Conservation (phyloP, 106 monocot genomes). For the Dioscorea zingiberensis region DNA sequence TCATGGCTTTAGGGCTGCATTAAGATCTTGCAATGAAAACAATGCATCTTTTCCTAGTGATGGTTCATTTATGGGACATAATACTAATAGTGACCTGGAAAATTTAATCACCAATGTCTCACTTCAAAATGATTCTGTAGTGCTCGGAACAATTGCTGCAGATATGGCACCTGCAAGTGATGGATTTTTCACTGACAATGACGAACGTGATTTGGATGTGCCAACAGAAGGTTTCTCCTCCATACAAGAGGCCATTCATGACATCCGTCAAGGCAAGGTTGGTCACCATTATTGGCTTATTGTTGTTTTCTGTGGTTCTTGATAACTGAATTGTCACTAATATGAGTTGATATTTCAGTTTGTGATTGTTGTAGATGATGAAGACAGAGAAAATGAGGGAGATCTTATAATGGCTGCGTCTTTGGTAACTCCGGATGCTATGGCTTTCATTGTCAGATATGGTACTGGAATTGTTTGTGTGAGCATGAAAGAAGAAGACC, state of each 20-base stretch:
- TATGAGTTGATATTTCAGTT: constrained; percentile 39
- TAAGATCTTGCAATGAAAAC: constrained; percentile 11
- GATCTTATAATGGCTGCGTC: constrained; percentile 99
- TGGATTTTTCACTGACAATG: constrained; percentile 38
- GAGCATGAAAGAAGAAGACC: constrained; percentile 93
- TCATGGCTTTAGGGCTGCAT: constrained; percentile 1
- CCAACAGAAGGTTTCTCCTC: constrained; percentile 80
- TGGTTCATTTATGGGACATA: constrained; percentile 6
- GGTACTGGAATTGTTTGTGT: constrained; percentile 97
- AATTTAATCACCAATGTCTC: constrained; percentile 7
- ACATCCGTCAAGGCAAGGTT: constrained; percentile 91
- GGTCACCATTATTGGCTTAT: constrained; percentile 1
- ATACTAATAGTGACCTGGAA: constrained; percentile 14
- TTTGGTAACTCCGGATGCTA: constrained; percentile 70
- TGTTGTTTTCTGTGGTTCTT: constrained; percentile 3
- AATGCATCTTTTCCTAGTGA: constrained; percentile 7
- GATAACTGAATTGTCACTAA: neutral
- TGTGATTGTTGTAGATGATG: constrained; percentile 95
- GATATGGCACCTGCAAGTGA: constrained; percentile 30
- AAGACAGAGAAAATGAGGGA: constrained; percentile 95
- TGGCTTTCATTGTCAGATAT: constrained; percentile 90
- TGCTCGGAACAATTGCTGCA: constrained; percentile 40
- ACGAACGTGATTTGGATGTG: constrained; percentile 62
- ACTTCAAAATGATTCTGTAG: constrained; percentile 37
- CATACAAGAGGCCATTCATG: constrained; percentile 80